phyloP scores from a whole-genome alignment of 2,329 filamentous ascomycete genomes.

The Fusarium sp. region DNA sequence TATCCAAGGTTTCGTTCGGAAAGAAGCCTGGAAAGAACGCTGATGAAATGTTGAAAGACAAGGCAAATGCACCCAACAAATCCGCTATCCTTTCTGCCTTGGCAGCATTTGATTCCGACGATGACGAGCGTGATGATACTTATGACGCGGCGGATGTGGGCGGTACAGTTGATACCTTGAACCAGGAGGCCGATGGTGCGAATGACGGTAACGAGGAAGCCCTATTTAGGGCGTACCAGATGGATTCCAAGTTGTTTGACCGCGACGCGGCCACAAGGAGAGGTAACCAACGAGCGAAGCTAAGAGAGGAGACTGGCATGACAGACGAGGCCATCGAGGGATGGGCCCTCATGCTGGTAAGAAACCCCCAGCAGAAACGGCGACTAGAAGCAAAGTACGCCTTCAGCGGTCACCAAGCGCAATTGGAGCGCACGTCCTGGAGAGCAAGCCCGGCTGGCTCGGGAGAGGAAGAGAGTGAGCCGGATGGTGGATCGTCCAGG shows the following conservation, averaged over 20 bases:
- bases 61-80: constrained; percentile 78
- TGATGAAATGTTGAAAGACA: constrained; percentile 80
- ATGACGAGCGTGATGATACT: constrained; percentile 97
- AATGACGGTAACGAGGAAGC: constrained; percentile 75
- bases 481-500: constrained; percentile 60
- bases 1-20: constrained; percentile 83
- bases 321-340: constrained; percentile 95
- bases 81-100: constrained; percentile 91
- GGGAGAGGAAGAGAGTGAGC: constrained; percentile 71
- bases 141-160: constrained; percentile 95
- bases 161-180: constrained; percentile 83
- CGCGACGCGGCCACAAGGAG: constrained; percentile 81
- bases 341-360: constrained; percentile 88
- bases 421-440: constrained; percentile 78
- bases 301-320: constrained; percentile 87
- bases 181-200: constrained; percentile 66
- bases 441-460: constrained; percentile 67
- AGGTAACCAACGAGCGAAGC: constrained; percentile 70
- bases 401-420: constrained; percentile 77
- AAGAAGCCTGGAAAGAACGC: constrained; percentile 77
- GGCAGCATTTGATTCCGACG: constrained; percentile 91
- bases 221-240: constrained; percentile 81
- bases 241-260: constrained; percentile 76
- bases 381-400: constrained; percentile 80
- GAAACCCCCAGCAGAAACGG: constrained; percentile 79